Evolutionary conservation across 208 protist species (phyloP).

Genomic region (Trypanosoma theileri): DNA sequence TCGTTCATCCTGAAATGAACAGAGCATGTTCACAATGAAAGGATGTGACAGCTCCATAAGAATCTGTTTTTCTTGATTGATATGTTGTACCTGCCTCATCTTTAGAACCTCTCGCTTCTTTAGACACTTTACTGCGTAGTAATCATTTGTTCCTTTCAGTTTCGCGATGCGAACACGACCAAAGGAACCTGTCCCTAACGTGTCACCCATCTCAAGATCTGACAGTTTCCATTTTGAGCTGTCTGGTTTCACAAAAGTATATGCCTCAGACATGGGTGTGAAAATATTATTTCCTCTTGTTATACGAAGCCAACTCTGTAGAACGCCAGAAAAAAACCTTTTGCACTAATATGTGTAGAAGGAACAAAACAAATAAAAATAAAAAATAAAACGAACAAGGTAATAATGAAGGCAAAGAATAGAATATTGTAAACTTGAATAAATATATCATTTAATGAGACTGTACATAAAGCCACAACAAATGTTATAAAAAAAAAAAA

Average conservation of each 20-base stretch:
- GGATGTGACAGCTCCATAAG: constrained; percentile 90
- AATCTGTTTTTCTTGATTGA: constrained; percentile 91
- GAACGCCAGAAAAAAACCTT: neutral
- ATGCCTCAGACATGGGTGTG: constrained; percentile 24
- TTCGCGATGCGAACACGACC: constrained; percentile 90
- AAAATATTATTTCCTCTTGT: neutral
- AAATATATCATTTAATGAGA: neutral
- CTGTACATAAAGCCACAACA: constrained; percentile 1
- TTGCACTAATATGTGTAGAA: neutral
- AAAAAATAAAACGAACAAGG: neutral
- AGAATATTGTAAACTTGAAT: neutral
- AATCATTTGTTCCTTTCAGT: constrained; percentile 75
- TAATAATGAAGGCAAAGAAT: too few species aligned
- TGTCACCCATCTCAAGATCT: constrained; percentile 86
- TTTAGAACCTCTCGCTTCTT: constrained; percentile 89
- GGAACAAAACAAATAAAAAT: neutral
- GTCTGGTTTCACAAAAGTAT: constrained; percentile 64
- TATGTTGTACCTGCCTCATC: constrained; percentile 86
- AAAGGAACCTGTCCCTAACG: constrained; percentile 93
- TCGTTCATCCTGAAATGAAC: constrained; percentile 93
- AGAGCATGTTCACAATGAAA: constrained; percentile 93
- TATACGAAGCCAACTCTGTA: neutral
- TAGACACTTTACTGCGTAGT: constrained; percentile 91
- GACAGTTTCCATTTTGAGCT: constrained; percentile 69
- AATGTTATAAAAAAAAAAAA: constrained; percentile 17